Conservation (phyloP, 805 yeast genomes). For the Clavispora carvajalis region DNA sequence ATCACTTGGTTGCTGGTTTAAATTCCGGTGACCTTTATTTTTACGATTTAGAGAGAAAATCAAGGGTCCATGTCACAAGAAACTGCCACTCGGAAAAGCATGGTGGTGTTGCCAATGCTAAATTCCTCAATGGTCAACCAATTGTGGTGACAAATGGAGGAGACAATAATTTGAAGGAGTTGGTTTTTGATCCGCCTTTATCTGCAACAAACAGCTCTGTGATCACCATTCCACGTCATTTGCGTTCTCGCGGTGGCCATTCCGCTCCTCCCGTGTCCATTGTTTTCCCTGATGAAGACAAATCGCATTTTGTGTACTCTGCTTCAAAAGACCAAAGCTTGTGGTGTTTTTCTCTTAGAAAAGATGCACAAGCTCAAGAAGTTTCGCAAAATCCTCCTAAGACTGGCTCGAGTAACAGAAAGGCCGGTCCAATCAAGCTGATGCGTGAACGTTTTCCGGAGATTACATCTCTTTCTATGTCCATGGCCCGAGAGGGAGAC, state of each 20-base stretch:
- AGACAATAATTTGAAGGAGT: slow-evolving; percentile 85
- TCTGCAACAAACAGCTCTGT: slow-evolving; percentile 58
- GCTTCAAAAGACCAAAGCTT: slow-evolving; percentile 82
- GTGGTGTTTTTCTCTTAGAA: slow-evolving; percentile 89
- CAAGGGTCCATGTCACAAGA: slow-evolving; percentile 72
- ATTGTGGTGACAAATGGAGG: slow-evolving; percentile 85
- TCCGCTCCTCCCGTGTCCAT: slow-evolving; percentile 80
- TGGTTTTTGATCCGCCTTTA: slow-evolving; percentile 87
- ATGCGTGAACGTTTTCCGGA: slow-evolving; percentile 74
- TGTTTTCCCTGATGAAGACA: slow-evolving; percentile 67
- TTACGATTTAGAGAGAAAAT: slow-evolving; percentile 68
- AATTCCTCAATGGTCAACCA: slow-evolving; percentile 87
- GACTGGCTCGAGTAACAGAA: slow-evolving; percentile 28
- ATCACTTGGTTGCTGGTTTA: slow-evolving; percentile 78
- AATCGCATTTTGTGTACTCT: slow-evolving; percentile 77
- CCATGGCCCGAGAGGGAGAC: slow-evolving; percentile 71
- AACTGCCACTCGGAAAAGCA: slow-evolving; percentile 64
- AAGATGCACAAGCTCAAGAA: slow-evolving; percentile 95
- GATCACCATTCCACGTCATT: slow-evolving; percentile 82
- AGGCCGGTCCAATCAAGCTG: slow-evolving; percentile 50
- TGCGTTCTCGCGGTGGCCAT: slow-evolving; percentile 97
- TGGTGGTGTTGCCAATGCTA: slow-evolving; percentile 74
- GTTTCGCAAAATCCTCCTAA: slow-evolving; percentile 69
- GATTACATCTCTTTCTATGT: slow-evolving; percentile 62
- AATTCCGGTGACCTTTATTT: slow-evolving; percentile 78